Base-by-base conservation (phyloP, 73 alveolate genomes). In the Paramecium tetraurelia region DNA sequence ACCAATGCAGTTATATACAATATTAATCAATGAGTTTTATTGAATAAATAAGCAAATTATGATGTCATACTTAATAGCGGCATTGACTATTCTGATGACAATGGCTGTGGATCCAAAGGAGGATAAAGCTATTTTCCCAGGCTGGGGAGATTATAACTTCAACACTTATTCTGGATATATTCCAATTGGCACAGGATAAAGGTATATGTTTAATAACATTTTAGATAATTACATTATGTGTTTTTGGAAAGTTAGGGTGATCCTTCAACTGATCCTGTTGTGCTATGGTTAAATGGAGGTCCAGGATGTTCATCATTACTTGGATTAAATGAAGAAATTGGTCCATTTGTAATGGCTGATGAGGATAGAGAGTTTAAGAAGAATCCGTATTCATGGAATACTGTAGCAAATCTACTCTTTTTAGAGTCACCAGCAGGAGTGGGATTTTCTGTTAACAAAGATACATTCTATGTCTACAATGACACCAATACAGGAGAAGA, bases 361-460 rank as follows among this genome's bases (percentile, higher is more conserved):
- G 95, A 59, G 5, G 77, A 96, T 58, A 90, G 87, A 24, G 36
- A n/a, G 11, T 95, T 96, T 93, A 43, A 58, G 12, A 58, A 72
- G 48, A 97, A 98, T 92, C 96, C 97, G 20, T 96, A 93, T 93
- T 76, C 99, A 31, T 98, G 99, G 99, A 98, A 98, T 95, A 58
- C 40, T 18, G 94, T 93, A 46, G 96, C 97, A 21, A 95, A 96
- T 86, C 63, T 96, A 75, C 92, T 98, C 27, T 96, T 93, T 80
- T 71, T 98, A 72, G 99, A 98, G 58, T 94, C 96, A 41, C 99
- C 99, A 2, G 98, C 99, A 72, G 99, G 99, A 20, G 99, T 97
- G 35, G 99, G 99, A 18, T 98, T 89, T 92, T 95, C 98, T 16
- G 41, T 46, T 11, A 58, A 58, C 22, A 48, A 76, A 22, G 24